These are phyloP conservation scores for Hansenula sp. DNA, from an alignment of 1,139 yeast genomes.

Conservation along the genomic window DNA sequence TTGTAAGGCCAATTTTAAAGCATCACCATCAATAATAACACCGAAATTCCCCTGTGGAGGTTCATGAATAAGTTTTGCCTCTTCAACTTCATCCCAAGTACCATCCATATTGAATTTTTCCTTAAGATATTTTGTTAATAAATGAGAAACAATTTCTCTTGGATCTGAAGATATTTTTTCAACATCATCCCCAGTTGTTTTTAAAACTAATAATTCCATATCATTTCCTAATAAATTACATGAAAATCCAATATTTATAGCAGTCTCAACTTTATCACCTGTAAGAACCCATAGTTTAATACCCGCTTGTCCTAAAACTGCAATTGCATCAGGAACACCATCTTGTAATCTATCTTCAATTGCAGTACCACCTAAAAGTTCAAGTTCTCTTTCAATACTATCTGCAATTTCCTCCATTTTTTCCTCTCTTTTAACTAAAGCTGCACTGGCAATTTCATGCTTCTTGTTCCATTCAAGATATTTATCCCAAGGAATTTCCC, in stretches of 20 bases:
- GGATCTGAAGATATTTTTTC: constrained; percentile 31
- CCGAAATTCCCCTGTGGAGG: constrained; percentile 80
- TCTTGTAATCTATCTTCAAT: constrained; percentile 94
- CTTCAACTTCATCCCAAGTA: constrained; percentile 45
- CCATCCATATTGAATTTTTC: constrained; percentile 65
- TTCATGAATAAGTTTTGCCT: constrained; percentile 68
- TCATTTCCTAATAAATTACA: constrained; percentile 84
- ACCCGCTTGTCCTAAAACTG: constrained; percentile 82
- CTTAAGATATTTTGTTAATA: constrained; percentile 56
- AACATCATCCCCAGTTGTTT: constrained; percentile 40
- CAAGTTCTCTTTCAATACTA: constrained; percentile 68
- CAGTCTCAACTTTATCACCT: constrained; percentile 97
- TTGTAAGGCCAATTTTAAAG: constrained; percentile 66
- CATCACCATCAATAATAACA: constrained; percentile 90
- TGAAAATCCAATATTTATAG: constrained; percentile 94
- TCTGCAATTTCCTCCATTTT: constrained; percentile 76
- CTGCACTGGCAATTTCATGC: constrained; percentile 72
- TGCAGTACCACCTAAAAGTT: constrained; percentile 91
- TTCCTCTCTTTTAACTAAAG: constrained; percentile 73
- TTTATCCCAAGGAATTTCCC: constrained; percentile 57
- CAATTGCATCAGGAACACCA: constrained; percentile 94
- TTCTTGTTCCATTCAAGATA: constrained; percentile 65
- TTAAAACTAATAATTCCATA: constrained; percentile 79
- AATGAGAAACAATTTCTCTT: constrained; percentile 43
- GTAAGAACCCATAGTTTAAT: constrained; percentile 95